These are phyloP conservation scores for Euclidium syriacum DNA, from an alignment of 345 rosid genomes.

Conservation along the genomic window DNA sequence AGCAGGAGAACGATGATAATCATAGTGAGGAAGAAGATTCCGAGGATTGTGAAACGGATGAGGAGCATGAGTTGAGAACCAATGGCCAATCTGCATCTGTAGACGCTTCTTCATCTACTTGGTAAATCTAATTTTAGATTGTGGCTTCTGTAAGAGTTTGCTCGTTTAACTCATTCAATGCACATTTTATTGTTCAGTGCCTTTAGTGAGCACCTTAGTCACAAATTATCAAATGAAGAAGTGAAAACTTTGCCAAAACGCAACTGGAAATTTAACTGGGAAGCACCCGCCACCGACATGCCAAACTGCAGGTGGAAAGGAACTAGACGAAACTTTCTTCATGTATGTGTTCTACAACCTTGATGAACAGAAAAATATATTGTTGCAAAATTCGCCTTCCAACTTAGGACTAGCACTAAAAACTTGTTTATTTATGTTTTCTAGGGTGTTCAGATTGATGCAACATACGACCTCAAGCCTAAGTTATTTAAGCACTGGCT, in stretches of 20 bases:
- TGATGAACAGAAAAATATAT: background rate
- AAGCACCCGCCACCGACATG: conserved; percentile 54
- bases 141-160: background rate
- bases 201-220: conserved; percentile 53
- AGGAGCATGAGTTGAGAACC: conserved; percentile 36
- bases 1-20: conserved; percentile 32
- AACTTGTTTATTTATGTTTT: conserved; percentile 13
- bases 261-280: conserved; percentile 71
- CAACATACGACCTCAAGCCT: conserved; percentile 54
- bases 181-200: conserved; percentile 44
- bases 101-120: conserved; percentile 26
- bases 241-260: conserved; percentile 43
- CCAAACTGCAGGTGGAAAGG: conserved; percentile 75
- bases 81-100: conserved; percentile 23
- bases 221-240: conserved; percentile 54
- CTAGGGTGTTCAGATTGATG: conserved; percentile 41
- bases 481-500: conserved; percentile 78
- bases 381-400: background rate
- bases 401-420: background rate
- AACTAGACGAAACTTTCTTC: conserved; percentile 51
- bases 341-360: conserved; percentile 41
- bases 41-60: conserved; percentile 39
- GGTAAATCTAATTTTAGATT: conserved; percentile 34
- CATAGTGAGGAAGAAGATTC: conserved; percentile 38
- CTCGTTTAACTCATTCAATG: background rate